Percentiles rank a stretch among this genome's conserved stretches.
Evolutionary conservation across 2,329 filamentous ascomycete genomes (phyloP).

Genomic region (Pseudogymnoascus sp.): DNA sequence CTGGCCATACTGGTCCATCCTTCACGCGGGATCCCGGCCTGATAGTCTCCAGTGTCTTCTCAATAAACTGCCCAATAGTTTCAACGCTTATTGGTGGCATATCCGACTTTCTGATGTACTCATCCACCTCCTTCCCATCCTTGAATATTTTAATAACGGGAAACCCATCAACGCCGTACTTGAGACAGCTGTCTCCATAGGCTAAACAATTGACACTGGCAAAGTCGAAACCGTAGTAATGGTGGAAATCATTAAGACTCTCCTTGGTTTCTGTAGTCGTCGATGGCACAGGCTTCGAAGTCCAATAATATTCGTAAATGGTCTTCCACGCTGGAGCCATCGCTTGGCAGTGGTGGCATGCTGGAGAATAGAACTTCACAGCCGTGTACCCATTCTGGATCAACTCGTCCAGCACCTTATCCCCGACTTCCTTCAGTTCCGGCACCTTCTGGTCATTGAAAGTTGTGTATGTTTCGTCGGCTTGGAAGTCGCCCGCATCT

Average conservation of each 20-base stretch:
- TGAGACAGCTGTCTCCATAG: slow-evolving; percentile 69
- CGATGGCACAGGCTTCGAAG: slow-evolving; percentile 60
- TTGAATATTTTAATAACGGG: slow-evolving; percentile 77
- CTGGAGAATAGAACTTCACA: slow-evolving; percentile 47
- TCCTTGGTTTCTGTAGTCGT: slow-evolving; percentile 34
- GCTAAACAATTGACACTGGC: slow-evolving; percentile 80
- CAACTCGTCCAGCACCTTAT: slow-evolving; percentile 37
- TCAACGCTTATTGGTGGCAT: slow-evolving; percentile 48
- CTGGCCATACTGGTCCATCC: slow-evolving; percentile 52
- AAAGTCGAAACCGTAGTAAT: slow-evolving; percentile 85
- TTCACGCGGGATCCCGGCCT: slow-evolving; percentile 74
- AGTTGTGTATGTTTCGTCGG: slow-evolving; percentile 27
- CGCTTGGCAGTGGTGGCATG: slow-evolving; percentile 35
- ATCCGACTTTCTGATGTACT: slow-evolving; percentile 59
- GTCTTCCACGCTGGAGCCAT: slow-evolving; percentile 87
- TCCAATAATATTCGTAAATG: slow-evolving; percentile 89
- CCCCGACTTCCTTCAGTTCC: slow-evolving; percentile 39
- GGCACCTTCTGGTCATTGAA: slow-evolving; percentile 45
- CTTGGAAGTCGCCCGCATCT: slow-evolving; percentile 8
- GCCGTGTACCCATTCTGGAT: slow-evolving; percentile 49
- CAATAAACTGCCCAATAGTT: slow-evolving; percentile 56
- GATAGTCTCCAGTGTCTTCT: slow-evolving; percentile 68
- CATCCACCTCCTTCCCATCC: slow-evolving; percentile 62
- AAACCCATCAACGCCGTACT: slow-evolving; percentile 61
- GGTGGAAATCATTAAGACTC: slow-evolving; percentile 42